Base-by-base conservation (phyloP, 2,329 filamentous ascomycete genomes). In the Penicillium italicum region DNA sequence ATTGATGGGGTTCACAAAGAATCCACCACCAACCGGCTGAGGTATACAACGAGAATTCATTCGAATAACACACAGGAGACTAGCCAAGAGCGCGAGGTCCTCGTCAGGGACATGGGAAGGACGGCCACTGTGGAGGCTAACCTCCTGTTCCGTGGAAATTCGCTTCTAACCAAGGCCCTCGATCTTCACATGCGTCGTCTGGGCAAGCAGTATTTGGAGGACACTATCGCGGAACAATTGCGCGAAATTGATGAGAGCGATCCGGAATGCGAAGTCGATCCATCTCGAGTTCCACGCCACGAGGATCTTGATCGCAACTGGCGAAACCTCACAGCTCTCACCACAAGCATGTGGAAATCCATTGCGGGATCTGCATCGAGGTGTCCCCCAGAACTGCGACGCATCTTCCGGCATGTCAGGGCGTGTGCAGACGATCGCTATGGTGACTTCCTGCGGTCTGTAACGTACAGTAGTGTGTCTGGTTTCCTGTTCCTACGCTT, bases 181-280 rank as follows among this genome's bases (percentile, higher is more conserved):
- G 94, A 99, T 71, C 89, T 91, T 56, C 92, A 99, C 71, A 97
- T 99, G 94, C 89, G 91, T 55, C 85, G 94, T 10, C 79, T 97
- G 0, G 94, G 94, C 40, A 93, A 91, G 63, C 92, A 97, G 63
- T 99, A 96, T 66, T 77, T 99, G 1, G 90, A 95, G 64, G 90
- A 95, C 47, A 88, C 90, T 0, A 80, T 99, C 37, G 85, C 85
- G n/a, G 87, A 91, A 49, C 94, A 92, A 72, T 83, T 99, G 42
- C 81, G 83, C 56, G 90, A 96, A 68, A 96, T 99, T 70, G 94
- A 96, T 67, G 88, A 93, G 64, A 85, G 88, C 60, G 91, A 97
- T 68, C 88, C 89, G 0, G 89, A 97, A 65, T 97, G 93, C 72
- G 94, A 99, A 72, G 92, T 99, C 9, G 94, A 99, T 68, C 93